Conservation (phyloP, 805 yeast species). For the Cyberlindnera mycetangii region DNA sequence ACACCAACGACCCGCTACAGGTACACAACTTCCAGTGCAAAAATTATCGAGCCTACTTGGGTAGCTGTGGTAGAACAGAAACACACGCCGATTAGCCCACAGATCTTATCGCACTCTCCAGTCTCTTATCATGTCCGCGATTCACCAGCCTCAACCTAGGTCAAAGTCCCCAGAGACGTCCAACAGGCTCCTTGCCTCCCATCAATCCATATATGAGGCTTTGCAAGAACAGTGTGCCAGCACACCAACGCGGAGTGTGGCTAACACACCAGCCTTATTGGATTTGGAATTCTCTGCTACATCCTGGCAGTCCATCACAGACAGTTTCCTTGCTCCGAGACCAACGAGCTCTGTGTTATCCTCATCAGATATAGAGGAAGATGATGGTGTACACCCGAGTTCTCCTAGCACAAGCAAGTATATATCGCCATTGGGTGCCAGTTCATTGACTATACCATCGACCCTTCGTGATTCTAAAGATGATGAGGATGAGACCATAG, state of each 20-base stretch:
- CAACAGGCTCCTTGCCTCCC: slow-evolving; percentile 24
- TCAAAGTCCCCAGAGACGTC: slow-evolving; percentile 11
- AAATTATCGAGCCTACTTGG: too few species aligned
- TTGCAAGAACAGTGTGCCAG: slow-evolving; percentile 14
- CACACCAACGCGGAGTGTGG: not conserved
- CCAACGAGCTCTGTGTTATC: slow-evolving; percentile 30
- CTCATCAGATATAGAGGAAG: slow-evolving; percentile 29
- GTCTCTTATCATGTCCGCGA: slow-evolving; percentile 6
- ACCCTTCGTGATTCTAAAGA: slow-evolving; percentile 3
- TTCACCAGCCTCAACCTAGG: slow-evolving; percentile 23
- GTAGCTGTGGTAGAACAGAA: too few species aligned
- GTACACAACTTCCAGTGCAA: too few species aligned
- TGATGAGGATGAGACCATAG: slow-evolving; percentile 27
- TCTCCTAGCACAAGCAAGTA: not conserved
- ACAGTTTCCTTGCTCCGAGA: slow-evolving; percentile 18
- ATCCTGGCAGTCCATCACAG: slow-evolving; percentile 26
- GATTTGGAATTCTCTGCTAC: slow-evolving; percentile 24
- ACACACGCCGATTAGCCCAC: not conserved
- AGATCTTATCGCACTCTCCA: not conserved
- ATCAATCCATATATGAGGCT: slow-evolving; percentile 26
- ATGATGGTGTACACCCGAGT: slow-evolving; percentile 4
- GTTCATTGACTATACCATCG: not conserved
- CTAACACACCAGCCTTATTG: not conserved
- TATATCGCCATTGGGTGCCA: not conserved
- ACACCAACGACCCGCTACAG: too few species aligned